phyloP scores from a whole-genome alignment of 441 rosid species.

The Corymbia calophylla region DNA sequence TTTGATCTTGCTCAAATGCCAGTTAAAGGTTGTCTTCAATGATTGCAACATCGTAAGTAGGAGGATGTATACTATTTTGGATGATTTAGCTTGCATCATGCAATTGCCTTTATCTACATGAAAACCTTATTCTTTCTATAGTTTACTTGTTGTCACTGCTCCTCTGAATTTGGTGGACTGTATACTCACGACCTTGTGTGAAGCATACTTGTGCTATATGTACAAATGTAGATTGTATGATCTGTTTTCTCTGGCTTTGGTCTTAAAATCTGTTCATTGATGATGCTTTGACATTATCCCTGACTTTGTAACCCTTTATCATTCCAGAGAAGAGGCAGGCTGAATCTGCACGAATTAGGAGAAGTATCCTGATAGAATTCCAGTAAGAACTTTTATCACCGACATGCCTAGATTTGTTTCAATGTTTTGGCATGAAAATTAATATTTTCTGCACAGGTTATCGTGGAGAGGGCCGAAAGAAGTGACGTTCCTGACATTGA shows the following conservation, averaged over 20 bases:
- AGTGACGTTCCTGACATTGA: slow-evolving; percentile 45
- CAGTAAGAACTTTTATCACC: background rate
- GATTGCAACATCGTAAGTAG: background rate
- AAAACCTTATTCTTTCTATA: background rate
- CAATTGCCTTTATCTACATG: background rate
- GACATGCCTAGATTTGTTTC: background rate
- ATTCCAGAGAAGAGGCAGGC: background rate
- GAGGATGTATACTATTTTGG: background rate
- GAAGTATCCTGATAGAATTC: background rate
- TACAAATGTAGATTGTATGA: background rate
- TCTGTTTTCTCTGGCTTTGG: background rate
- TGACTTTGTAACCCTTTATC: background rate
- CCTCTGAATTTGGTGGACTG: background rate
- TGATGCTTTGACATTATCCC: background rate
- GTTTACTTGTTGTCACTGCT: background rate
- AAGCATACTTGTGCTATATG: background rate
- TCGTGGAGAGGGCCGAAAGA: slow-evolving; percentile 43
- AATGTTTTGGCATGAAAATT: background rate
- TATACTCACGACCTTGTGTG: background rate
- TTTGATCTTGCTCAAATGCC: background rate
- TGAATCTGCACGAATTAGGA: background rate
- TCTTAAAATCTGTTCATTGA: background rate
- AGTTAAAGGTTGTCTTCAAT: background rate
- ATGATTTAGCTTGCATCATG: background rate
- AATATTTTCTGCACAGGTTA: slow-evolving; percentile 22